A percentile compares a stretch with the other conserved stretches of the same genome.
Conservation (phyloP, 495 filamentous ascomycete genomes). For the Penicillium argentinense region DNA sequence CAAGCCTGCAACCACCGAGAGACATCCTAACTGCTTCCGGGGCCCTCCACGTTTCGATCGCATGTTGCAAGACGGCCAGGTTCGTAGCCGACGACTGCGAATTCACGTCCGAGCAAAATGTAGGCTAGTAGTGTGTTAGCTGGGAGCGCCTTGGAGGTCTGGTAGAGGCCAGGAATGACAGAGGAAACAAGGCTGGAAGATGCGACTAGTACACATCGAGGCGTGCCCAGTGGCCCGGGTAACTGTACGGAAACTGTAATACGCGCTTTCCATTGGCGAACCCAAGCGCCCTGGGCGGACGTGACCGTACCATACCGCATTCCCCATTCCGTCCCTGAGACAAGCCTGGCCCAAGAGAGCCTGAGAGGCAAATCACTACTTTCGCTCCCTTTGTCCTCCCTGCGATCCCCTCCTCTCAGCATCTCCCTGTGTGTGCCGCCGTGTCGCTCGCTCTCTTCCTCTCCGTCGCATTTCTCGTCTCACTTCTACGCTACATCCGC, state of each 20-base stretch:
- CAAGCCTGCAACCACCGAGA: too few relatives aligned
- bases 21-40: too few relatives aligned
- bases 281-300: background rate
- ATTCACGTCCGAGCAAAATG: too few relatives aligned
- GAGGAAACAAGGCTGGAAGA: background rate
- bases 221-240: background rate
- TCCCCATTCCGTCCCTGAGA: constrained; percentile 1
- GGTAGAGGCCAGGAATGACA: background rate
- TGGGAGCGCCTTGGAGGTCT: too few relatives aligned
- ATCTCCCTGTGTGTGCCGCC: background rate
- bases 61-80: too few relatives aligned
- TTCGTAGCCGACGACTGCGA: too few relatives aligned
- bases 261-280: background rate
- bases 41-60: too few relatives aligned
- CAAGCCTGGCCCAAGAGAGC: background rate
- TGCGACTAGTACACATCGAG: background rate
- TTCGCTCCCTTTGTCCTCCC: background rate
- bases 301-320: background rate
- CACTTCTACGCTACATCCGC: too few relatives aligned
- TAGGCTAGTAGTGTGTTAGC: too few relatives aligned
- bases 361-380: background rate
- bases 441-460: background rate
- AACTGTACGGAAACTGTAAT: background rate
- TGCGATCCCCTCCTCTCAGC: background rate
- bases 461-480: background rate